Evolutionary conservation across 768 basidiomycete genomes (phyloP).

Genomic region (Crucibulum laeve): DNA sequence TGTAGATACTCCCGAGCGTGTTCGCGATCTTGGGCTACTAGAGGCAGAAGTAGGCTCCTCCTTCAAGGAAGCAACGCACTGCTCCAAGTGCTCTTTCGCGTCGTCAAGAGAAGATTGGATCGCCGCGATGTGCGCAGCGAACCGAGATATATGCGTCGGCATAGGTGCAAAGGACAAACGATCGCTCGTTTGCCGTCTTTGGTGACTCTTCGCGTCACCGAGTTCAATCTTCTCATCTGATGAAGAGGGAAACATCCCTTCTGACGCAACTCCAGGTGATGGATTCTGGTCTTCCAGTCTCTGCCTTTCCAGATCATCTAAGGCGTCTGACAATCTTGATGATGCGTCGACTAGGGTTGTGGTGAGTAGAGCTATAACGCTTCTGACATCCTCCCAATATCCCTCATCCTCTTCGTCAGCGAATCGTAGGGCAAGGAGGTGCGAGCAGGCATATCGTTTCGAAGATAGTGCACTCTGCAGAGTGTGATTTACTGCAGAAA

Average conservation of each 20-base stretch:
- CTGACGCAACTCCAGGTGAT: conserved; percentile 22
- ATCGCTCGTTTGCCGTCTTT: conserved; percentile 9
- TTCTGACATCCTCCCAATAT: conserved; percentile 84
- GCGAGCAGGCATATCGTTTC: conserved; percentile 74
- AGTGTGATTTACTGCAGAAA: conserved; percentile 55
- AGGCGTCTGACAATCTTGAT: conserved; percentile 54
- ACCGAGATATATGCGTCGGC: conserved; percentile 63
- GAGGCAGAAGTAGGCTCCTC: conserved; percentile 25
- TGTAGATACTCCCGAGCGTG: background rate
- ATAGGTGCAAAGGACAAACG: conserved; percentile 64
- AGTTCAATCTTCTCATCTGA: conserved; percentile 8
- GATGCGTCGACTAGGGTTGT: conserved; percentile 64
- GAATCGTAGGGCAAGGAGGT: conserved; percentile 77
- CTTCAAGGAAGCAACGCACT: conserved; percentile 56
- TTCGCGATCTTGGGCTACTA: conserved; percentile 5
- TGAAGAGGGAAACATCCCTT: background rate
- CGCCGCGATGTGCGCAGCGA: conserved; percentile 70
- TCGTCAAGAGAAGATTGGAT: conserved; percentile 67
- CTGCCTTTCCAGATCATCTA: conserved; percentile 55
- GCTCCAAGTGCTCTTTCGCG: conserved; percentile 61
- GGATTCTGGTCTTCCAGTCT: conserved; percentile 48
- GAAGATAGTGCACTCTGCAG: conserved; percentile 66
- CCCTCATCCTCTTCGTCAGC: conserved; percentile 62
- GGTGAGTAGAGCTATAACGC: conserved; percentile 67
- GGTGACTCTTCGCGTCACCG: conserved; percentile 8